Percentiles rank a stretch among this genome's conserved stretches.
phyloP scores from a whole-genome alignment of 2,329 filamentous ascomycete genomes.

The Pezizomycotina sp. region DNA sequence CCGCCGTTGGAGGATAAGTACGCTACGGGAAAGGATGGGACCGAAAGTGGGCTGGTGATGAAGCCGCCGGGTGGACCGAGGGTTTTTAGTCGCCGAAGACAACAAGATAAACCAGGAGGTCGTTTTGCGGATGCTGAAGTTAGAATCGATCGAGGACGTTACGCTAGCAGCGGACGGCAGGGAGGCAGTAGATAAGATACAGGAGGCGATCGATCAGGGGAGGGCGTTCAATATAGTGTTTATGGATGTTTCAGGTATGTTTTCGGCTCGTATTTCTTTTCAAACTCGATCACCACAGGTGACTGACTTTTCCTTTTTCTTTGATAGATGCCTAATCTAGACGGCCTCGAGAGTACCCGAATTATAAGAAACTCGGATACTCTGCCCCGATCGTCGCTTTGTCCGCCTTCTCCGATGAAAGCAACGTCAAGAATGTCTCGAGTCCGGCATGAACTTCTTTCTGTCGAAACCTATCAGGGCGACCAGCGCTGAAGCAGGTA shows the following conservation, averaged over 20 bases:
- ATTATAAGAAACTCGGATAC: constrained; percentile 77
- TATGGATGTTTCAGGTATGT: constrained; percentile 60
- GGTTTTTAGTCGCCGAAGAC: constrained; percentile 65
- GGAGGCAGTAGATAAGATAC: constrained; percentile 74
- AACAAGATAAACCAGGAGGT: constrained; percentile 50
- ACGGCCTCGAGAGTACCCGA: constrained; percentile 71
- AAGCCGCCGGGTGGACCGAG: constrained; percentile 6
- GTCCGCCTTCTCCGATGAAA: constrained; percentile 79
- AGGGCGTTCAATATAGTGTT: constrained; percentile 73
- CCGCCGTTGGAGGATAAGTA: constrained; percentile 8
- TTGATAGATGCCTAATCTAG: constrained; percentile 63
- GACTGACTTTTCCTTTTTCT: not conserved
- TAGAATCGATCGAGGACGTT: constrained; percentile 45
- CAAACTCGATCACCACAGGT: no score
- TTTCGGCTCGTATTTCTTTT: no score
- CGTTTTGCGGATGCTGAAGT: constrained; percentile 43
- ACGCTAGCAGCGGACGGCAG: constrained; percentile 74
- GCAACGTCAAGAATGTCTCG: constrained; percentile 61
- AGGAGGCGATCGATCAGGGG: constrained; percentile 60
- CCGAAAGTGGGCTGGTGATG: constrained; percentile 9
- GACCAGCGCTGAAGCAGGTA: constrained; percentile 22
- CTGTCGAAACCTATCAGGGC: constrained; percentile 41
- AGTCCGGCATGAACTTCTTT: constrained; percentile 86
- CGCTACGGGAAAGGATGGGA: not conserved
- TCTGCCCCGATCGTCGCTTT: constrained; percentile 75